Conservation (phyloP, 176 grass and related monocot species). For the Saccharum spontaneum region DNA sequence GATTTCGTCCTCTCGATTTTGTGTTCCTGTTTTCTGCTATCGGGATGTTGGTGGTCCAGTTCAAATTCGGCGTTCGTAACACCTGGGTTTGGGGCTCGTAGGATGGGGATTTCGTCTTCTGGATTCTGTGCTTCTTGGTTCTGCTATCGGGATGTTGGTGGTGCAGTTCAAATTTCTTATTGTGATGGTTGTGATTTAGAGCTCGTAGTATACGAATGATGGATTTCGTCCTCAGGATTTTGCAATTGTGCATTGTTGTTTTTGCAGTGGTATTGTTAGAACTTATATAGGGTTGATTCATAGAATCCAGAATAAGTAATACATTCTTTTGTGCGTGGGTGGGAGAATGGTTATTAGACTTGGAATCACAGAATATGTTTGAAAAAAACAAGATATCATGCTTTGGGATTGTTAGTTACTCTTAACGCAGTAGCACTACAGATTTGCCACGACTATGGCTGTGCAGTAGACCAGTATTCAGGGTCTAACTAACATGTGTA, state of each 20-base stretch:
- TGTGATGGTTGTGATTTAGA: constrained; percentile 15
- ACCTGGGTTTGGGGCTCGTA: not conserved
- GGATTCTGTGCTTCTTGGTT: constrained; percentile 12
- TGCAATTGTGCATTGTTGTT: constrained; percentile 22
- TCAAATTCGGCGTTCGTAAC: constrained; percentile 3
- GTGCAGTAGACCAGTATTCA: constrained; percentile 3
- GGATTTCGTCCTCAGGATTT: not conserved
- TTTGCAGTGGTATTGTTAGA: not conserved
- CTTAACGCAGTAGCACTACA: not conserved
- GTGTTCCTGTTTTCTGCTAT: constrained; percentile 12
- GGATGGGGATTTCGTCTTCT: not conserved
- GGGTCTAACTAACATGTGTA: not conserved
- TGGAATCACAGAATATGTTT: not conserved
- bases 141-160: not conserved
- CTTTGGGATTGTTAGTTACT: not conserved
- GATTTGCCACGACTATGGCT: constrained; percentile 6
- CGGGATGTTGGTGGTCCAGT: not conserved
- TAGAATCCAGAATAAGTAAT: not conserved
- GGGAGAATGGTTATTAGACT: not conserved
- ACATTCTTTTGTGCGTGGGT: not conserved
- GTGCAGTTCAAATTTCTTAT: constrained; percentile 6
- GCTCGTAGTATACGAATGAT: not conserved
- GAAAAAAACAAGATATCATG: not conserved
- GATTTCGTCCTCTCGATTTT: constrained; percentile 2
- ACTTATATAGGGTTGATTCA: not conserved